Percentiles rank a stretch among this genome's conserved stretches.
Conservation (phyloP, 306 rosid species). For the Coriaria nepalensis region DNA sequence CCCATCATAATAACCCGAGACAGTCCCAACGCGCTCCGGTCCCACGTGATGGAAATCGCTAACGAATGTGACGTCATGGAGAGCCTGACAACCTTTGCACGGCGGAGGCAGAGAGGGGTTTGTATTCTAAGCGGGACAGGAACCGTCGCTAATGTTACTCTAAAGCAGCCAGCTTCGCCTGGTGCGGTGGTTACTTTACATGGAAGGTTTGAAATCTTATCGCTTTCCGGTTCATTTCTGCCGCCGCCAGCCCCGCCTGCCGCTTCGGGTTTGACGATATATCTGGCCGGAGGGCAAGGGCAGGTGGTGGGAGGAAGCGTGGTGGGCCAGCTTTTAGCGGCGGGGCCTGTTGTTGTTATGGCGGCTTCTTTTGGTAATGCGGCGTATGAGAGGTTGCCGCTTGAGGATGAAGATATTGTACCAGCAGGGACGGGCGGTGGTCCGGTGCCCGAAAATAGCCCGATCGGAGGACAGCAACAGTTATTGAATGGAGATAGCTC, state of each 20-base stretch:
- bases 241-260: constrained; percentile 85
- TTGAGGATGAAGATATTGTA: constrained; percentile 47
- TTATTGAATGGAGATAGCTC: constrained; percentile 25
- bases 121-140: constrained; percentile 77
- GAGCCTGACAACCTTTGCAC: constrained; percentile 45
- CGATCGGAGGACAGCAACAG: constrained; percentile 23
- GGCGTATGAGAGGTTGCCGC: constrained; percentile 75
- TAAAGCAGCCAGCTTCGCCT: constrained; percentile 68
- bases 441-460: constrained; percentile 24
- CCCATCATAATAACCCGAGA: constrained; percentile 78
- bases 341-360: constrained; percentile 74
- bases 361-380: constrained; percentile 87
- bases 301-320: constrained; percentile 82
- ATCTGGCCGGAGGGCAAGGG: constrained; percentile 74
- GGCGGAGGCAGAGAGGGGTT: constrained; percentile 65
- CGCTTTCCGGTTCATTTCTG: constrained; percentile 57
- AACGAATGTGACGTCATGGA: constrained; percentile 77
- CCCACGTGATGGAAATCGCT: constrained; percentile 72
- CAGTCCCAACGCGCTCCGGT: constrained; percentile 67
- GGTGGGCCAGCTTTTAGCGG: constrained; percentile 57
- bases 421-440: constrained; percentile 3
- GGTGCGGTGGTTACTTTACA: constrained; percentile 72
- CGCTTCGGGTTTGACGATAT: constrained; percentile 54
- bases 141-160: constrained; percentile 69
- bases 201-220: constrained; percentile 71